These are phyloP conservation scores for Lachnellula subtilissima DNA, from an alignment of 2,329 filamentous ascomycete species.

Conservation along the genomic window DNA sequence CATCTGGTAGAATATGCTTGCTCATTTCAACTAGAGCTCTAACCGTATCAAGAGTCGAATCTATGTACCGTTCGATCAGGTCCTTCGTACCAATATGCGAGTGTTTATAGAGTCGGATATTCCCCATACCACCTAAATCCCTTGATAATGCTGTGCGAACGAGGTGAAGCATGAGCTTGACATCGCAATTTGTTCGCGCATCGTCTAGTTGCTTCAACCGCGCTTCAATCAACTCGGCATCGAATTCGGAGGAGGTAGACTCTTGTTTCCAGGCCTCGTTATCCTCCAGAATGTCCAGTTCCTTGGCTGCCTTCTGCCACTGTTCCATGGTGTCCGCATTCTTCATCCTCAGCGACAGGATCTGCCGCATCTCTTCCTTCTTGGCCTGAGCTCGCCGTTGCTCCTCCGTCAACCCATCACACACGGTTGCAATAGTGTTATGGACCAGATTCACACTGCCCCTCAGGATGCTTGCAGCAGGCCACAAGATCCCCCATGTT, in stretches of 20 bases:
- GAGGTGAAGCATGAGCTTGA: slow-evolving; percentile 72
- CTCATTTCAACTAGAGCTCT: slow-evolving; percentile 62
- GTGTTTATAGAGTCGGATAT: slow-evolving; percentile 75
- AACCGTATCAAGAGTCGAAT: slow-evolving; percentile 71
- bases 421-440: slow-evolving; percentile 21
- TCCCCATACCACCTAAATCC: slow-evolving; percentile 81
- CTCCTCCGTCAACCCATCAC: slow-evolving; percentile 33
- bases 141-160: slow-evolving; percentile 76
- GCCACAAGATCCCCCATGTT: slow-evolving; percentile 22
- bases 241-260: slow-evolving; percentile 45
- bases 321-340: slow-evolving; percentile 63
- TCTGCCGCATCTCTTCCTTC: slow-evolving; percentile 55
- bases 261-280: slow-evolving; percentile 78
- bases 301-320: slow-evolving; percentile 71
- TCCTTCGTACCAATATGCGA: slow-evolving; percentile 82
- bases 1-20: slow-evolving; percentile 42
- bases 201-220: slow-evolving; percentile 71
- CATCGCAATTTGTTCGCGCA: slow-evolving; percentile 66
- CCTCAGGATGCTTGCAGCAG: slow-evolving; percentile 24
- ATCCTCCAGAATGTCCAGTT: slow-evolving; percentile 74
- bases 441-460: slow-evolving; percentile 24
- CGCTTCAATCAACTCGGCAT: slow-evolving; percentile 61
- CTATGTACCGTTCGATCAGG: slow-evolving; percentile 82
- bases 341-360: slow-evolving; percentile 60
- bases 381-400: slow-evolving; percentile 44